A percentile compares a stretch with the other conserved stretches of the same genome.
Evolutionary conservation across 257 asterid genomes (phyloP).

Genomic region (Solanum bulbocastanum): DNA sequence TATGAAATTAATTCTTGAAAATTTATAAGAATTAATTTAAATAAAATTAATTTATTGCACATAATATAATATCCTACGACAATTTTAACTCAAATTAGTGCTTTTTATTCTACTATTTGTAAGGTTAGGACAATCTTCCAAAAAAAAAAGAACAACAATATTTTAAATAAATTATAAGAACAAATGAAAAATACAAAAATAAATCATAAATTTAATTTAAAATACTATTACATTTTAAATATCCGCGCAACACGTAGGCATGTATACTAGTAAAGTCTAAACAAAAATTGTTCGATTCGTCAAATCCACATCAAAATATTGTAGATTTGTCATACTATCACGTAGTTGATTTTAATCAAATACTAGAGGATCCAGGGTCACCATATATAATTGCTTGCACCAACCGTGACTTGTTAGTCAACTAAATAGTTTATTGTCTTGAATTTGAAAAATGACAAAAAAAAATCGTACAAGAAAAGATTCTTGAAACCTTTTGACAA

Average conservation of each 20-base stretch:
- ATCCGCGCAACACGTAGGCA: fast-evolving
- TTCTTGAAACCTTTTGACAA: neutral
- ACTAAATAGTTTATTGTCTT: neutral
- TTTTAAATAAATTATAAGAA: no score
- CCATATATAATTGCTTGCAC: neutral
- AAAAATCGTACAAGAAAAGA: neutral
- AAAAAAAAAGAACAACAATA: no score
- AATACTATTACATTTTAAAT: no score
- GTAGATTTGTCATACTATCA: neutral
- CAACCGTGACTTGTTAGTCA: neutral
- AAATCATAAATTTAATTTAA: no score
- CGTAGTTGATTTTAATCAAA: neutral
- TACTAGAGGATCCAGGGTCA: neutral
- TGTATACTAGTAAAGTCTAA: neutral
- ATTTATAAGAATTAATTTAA: no score
- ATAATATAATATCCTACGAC: no score
- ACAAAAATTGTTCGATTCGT: neutral
- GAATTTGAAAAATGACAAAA: neutral
- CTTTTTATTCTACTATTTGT: no score
- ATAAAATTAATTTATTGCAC: no score
- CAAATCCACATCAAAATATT: neutral
- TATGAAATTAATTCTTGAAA: no score
- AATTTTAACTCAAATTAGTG: no score
- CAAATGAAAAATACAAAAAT: no score
- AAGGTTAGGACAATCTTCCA: no score